Evolutionary conservation across 2,329 filamentous ascomycete genomes (phyloP).

Genomic region (Ophiostoma pallidulum): DNA sequence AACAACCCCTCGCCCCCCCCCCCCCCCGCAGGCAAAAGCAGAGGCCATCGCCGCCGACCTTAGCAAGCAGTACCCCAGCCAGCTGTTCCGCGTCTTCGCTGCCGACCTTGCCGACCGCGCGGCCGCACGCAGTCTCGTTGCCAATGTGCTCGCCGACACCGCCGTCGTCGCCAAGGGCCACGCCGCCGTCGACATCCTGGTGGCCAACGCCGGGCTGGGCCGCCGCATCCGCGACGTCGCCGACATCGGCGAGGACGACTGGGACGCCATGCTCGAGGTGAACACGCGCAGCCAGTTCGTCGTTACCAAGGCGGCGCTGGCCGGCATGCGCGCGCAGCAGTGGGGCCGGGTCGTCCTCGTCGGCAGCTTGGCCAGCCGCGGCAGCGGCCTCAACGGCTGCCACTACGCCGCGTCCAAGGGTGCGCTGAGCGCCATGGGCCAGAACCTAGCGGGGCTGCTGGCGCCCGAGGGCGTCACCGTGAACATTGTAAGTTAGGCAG

Average conservation of each 20-base stretch:
- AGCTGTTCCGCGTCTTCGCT: constrained; percentile 31
- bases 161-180: constrained; percentile 39
- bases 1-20: no score
- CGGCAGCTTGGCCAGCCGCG: constrained; percentile 9
- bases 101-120: constrained; percentile 48
- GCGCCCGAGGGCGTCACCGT: constrained; percentile 8
- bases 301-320: constrained; percentile 49
- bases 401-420: constrained; percentile 10
- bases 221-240: constrained; percentile 46
- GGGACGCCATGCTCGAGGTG: constrained; percentile 52
- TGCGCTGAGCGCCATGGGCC: constrained; percentile 8
- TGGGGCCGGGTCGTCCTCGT: constrained; percentile 42
- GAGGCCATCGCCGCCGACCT: constrained; percentile 23
- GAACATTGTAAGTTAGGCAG: constrained; percentile 6
- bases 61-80: constrained; percentile 8
- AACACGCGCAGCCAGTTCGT: constrained; percentile 56
- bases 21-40: constrained; percentile 15
- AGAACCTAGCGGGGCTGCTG: constrained; percentile 9
- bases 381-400: constrained; percentile 9
- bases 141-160: constrained; percentile 19
- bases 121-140: constrained; percentile 23
- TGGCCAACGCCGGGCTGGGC: constrained; percentile 59
- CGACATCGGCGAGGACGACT: constrained; percentile 55
- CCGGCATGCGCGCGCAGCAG: constrained; percentile 47
- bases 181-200: constrained; percentile 44